Evolutionary conservation across 768 basidiomycete genomes (phyloP), one percentile per base, ranked within the genome.

Genomic region (Dictyophora rubrovolvata): DNA sequence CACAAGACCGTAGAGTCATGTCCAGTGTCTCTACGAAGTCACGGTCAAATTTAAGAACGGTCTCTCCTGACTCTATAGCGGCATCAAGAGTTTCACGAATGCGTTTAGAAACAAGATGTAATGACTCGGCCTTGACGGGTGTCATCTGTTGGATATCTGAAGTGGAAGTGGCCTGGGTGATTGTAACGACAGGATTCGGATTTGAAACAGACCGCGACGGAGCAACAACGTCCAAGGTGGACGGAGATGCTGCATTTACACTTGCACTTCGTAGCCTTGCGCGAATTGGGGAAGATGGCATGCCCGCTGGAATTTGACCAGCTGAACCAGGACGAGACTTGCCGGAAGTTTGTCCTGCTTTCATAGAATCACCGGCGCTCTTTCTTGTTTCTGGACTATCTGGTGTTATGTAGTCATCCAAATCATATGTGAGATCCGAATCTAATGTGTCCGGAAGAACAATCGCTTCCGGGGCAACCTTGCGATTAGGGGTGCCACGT

Each of bases 21-120:
- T 94, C 66, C 18, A 93, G 80, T 11, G 80, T 78, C 66, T 87
- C 85, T 9, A 93, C 74, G 60, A 93, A 80, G 36, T 70, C 77
- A n/a, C 81, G 76, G 63, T 94, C 90, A 12, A 97, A 73, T 63
- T 78, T 79, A 47, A 93, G 74, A 53, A 85, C 81, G 48, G 78
- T 75, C 18, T 75, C 74, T 10, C 81, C 81, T 36, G 81, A 79
- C 20, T 81, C 81, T 59, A 75, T 78, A 7, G 86, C 82, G 62
- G 83, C 80, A 3, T 74, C 66, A 23, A 91, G 69, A 0, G 78
- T 78, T 65, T 90, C 86, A 23, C 68, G 62, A n/a, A 72, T 74
- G 47, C 79, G 75, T 51, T 71, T 67, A 16, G 76, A 62, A 5
- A 85, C 74, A 33, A 77, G 61, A 59, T 83, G 79, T 21, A 77